These are phyloP conservation scores for Neurospora sp. DNA, from an alignment of 2,329 filamentous ascomycete genomes.

Conservation along the genomic window DNA sequence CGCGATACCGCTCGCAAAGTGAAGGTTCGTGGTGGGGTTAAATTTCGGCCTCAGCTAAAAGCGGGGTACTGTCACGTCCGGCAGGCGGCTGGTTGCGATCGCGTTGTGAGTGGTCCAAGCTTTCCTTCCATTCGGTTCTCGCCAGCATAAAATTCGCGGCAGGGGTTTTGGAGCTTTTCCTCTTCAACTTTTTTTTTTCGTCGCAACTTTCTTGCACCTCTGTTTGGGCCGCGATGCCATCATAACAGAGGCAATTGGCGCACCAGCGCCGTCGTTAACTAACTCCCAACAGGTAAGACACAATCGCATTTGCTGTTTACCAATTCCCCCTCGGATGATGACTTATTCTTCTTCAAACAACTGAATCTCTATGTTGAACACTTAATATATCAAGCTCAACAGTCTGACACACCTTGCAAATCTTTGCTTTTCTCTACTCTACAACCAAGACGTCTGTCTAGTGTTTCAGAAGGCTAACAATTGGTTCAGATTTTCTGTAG, in stretches of 20 bases:
- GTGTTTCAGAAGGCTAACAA: background rate
- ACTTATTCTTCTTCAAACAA: background rate
- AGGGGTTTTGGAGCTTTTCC: background rate
- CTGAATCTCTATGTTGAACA: background rate
- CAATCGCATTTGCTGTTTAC: background rate
- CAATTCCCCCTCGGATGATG: background rate
- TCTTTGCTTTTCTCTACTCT: background rate
- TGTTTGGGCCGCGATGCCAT: background rate
- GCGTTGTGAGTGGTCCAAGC: background rate
- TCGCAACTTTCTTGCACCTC: background rate
- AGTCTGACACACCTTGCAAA: background rate
- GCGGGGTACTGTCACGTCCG: background rate
- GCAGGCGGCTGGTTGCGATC: background rate
- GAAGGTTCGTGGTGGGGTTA: background rate
- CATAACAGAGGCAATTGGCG: background rate
- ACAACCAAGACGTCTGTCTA: background rate
- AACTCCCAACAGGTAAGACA: background rate
- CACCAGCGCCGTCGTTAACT: background rate
- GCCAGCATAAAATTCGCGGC: background rate
- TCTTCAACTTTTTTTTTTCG: background rate
- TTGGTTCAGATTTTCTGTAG: background rate
- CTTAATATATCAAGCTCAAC: conserved; percentile 1
- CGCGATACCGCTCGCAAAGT: background rate
- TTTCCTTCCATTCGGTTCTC: background rate
- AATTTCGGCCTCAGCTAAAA: background rate